Conservation (phyloP, 306 rosid genomes). For the Rosa lucieae region DNA sequence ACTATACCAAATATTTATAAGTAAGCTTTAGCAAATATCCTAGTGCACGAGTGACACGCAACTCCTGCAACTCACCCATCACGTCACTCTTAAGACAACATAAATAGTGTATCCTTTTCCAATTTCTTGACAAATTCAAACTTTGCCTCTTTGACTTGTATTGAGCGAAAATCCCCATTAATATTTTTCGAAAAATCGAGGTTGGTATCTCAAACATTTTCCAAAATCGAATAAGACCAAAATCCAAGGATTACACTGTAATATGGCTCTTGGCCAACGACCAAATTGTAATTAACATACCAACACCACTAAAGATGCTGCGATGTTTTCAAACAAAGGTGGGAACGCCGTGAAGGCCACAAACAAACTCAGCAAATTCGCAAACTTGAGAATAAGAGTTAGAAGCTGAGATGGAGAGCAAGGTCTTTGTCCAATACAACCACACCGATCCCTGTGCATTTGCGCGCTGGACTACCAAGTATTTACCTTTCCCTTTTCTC, state of each 20-base stretch:
- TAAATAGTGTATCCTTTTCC: no score
- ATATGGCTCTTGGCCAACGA: background rate
- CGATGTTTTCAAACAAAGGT: background rate
- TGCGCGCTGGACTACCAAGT: conserved; percentile 80
- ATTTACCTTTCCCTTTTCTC: background rate
- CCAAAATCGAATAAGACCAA: no score
- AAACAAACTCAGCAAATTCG: conserved; percentile 3
- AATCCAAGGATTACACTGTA: background rate
- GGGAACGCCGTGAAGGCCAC: background rate
- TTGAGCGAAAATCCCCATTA: no score
- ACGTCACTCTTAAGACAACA: no score
- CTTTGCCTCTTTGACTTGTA: no score
- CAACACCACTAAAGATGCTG: background rate
- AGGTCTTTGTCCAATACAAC: conserved; percentile 57
- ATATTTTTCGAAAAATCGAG: no score
- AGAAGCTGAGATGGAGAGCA: conserved; percentile 2
- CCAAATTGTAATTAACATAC: background rate
- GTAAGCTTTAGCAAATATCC: no score
- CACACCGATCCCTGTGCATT: conserved; percentile 63
- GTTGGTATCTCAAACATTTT: no score
- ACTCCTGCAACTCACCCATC: no score
- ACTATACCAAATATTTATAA: no score
- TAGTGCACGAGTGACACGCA: no score
- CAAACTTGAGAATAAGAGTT: background rate
- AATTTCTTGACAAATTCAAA: no score